A percentile compares a stretch with the other conserved stretches of the same genome.
Evolutionary conservation across 2,329 filamentous ascomycete genomes (phyloP).

Genomic region (Xylaria sp.): DNA sequence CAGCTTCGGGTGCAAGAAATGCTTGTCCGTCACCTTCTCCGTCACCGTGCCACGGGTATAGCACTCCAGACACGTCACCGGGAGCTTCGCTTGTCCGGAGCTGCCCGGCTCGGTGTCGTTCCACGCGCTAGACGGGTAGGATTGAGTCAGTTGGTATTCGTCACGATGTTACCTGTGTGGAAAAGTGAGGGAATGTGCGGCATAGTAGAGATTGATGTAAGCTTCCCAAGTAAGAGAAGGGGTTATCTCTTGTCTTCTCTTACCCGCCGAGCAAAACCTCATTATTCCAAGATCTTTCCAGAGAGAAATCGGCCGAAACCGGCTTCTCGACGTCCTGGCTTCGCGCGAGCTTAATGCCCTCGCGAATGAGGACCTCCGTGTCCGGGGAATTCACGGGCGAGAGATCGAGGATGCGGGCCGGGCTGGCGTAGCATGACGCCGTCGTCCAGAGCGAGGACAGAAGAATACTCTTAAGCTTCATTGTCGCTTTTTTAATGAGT

Average conservation of each 20-base stretch:
- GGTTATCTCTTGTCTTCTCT: conserved; percentile 1
- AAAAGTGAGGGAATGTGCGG: too few relatives aligned
- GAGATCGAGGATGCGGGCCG: conserved; percentile 25
- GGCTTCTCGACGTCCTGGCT: too few relatives aligned
- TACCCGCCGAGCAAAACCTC: conserved; percentile 35
- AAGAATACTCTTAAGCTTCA: conserved; percentile 11
- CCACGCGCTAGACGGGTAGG: conserved; percentile 8
- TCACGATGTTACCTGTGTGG: not conserved
- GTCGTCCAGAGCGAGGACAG: conserved; percentile 13
- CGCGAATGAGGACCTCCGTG: too few relatives aligned
- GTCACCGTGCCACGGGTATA: conserved; percentile 31
- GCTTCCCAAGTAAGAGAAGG: not conserved
- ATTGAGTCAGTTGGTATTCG: not conserved
- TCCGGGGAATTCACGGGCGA: conserved; percentile 1
- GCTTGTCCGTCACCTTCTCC: conserved; percentile 26
- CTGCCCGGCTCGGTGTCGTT: conserved; percentile 14
- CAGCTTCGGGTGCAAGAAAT: conserved; percentile 21
- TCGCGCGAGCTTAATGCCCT: too few relatives aligned
- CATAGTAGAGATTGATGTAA: too few relatives aligned
- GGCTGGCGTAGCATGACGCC: conserved; percentile 18
- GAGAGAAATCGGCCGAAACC: too few relatives aligned
- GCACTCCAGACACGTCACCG: conserved; percentile 30
- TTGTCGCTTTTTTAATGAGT: conserved; percentile 14
- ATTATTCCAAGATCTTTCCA: conserved; percentile 12
- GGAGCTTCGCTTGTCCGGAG: conserved; percentile 20